phyloP scores from a whole-genome alignment of 2,329 filamentous ascomycete species.

The Trichoderma atrobrunneum region DNA sequence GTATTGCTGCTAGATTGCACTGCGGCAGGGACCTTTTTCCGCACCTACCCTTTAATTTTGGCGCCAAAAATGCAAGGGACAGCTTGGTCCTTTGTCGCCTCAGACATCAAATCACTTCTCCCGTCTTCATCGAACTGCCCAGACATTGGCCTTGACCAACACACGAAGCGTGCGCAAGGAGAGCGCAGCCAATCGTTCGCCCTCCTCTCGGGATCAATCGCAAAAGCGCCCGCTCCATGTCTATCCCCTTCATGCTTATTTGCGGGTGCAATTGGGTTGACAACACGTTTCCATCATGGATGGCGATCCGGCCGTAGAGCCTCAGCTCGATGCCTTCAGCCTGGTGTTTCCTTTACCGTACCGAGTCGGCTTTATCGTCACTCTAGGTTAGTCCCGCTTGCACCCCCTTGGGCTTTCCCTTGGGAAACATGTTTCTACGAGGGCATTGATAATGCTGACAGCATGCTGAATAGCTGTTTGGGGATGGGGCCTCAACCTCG shows the following conservation, averaged over 20 bases:
- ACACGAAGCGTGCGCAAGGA: neutral
- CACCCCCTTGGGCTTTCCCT: neutral
- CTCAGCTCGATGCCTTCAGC: slow-evolving; percentile 79
- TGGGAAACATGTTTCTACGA: neutral
- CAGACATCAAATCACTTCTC: neutral
- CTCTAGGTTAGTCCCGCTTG: slow-evolving; percentile 63
- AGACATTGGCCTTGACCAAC: neutral
- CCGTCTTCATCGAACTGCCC: neutral
- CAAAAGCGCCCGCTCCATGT: neutral
- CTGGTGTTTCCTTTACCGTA: slow-evolving; percentile 84
- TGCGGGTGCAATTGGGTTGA: slow-evolving; percentile 7
- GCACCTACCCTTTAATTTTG: slow-evolving; percentile 1
- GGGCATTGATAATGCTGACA: neutral
- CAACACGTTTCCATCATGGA: slow-evolving; percentile 52
- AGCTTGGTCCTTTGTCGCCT: slow-evolving; percentile 6
- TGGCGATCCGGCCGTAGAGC: slow-evolving; percentile 69
- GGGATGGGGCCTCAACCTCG: slow-evolving; percentile 92
- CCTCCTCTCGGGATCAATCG: neutral
- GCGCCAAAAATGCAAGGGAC: slow-evolving; percentile 10
- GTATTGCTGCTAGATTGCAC: neutral
- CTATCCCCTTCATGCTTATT: neutral
- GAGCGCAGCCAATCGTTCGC: neutral
- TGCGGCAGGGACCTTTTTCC: slow-evolving; percentile 8
- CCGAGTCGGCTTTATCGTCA: slow-evolving; percentile 79
- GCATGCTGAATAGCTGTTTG: slow-evolving; percentile 68